Base-by-base conservation (phyloP, 2,329 filamentous ascomycete genomes). In the Didymella pomorum region DNA sequence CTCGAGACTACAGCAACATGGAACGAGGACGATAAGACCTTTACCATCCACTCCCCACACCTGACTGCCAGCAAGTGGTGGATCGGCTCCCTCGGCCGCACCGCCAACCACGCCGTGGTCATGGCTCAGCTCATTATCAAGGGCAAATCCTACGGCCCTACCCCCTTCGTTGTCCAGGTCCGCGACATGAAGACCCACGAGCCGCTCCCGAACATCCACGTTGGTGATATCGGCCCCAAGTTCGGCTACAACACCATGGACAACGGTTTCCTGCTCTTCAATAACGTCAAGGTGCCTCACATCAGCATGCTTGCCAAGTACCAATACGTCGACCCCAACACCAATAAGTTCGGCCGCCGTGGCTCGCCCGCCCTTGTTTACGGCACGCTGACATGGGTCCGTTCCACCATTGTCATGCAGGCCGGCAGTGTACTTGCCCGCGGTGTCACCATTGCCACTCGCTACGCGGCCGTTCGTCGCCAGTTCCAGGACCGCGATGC, bases 241-340 rank as follows among this genome's bases (percentile, higher is more conserved):
- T 89, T 90, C 63, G 89, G 89, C 10, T 91, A 90, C 79, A 90
- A 90, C 76, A 91, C 88, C 52, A 91, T 92, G 89, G 90, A 93
- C 75, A 93, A 93, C 66, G 90, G 90, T 1, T 93, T 90, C 81
- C 79, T 92, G 11, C 83, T 93, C 21, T 87, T 93, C 77, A 92
- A 92, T 79, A 81, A 91, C 18, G 82, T 91, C 77, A 90, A 92
- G 75, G 81, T 93, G 16, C 90, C 90, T 1, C 89, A 93, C 71
- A 78, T 87, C 64, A 89, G 86, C 78, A 90, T 93, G 88, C 79
- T 93, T 49, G 86, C 87, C 12, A 71, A 84, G n/a, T 92, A 88
- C 79, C 89, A 89, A 0, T 80, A 84, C 3, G 83, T 93, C 48
- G 88, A 92, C 69, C 85, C 86, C 2, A 81, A 85, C 44, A 90